Conservation (phyloP, 2,329 filamentous ascomycete genomes). For the Coniosporium tulheliwenetii region DNA sequence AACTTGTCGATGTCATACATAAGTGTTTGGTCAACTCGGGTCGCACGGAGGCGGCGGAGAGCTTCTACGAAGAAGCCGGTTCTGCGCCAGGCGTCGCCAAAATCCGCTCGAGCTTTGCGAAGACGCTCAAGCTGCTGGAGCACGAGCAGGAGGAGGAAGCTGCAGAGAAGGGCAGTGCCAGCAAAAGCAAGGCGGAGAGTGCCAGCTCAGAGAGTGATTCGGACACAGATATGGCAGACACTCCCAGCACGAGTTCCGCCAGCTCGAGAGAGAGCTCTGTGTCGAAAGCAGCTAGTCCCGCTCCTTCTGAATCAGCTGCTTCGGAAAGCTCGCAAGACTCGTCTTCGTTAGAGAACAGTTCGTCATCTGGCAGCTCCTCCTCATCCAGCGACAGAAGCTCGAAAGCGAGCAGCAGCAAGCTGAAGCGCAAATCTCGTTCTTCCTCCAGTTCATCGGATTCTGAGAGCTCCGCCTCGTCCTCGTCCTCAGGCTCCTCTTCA, state of each 20-base stretch:
- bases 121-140: not conserved
- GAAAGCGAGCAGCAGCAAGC: constrained; percentile 1
- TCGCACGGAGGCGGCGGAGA: too few species aligned
- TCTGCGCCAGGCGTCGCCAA: too few species aligned
- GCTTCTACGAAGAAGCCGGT: too few species aligned
- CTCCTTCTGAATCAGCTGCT: too few species aligned
- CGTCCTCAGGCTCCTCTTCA: not conserved
- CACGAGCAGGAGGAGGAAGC: not conserved
- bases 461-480: not conserved
- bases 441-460: not conserved
- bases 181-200: not conserved
- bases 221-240: not conserved
- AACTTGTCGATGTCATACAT: too few species aligned
- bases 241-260: not conserved
- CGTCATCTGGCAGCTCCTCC: not conserved
- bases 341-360: not conserved
- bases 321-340: too few species aligned
- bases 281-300: too few species aligned
- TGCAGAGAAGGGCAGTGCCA: too few species aligned
- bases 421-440: not conserved
- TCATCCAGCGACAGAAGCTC: not conserved
- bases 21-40: too few species aligned
- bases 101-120: too few species aligned
- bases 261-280: not conserved
- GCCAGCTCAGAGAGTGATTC: not conserved